A percentile compares a stretch with the other conserved stretches of the same genome.
phyloP scores from a whole-genome alignment of 1,284 basidiomycete species.

The Apiotrichum gamsii region DNA sequence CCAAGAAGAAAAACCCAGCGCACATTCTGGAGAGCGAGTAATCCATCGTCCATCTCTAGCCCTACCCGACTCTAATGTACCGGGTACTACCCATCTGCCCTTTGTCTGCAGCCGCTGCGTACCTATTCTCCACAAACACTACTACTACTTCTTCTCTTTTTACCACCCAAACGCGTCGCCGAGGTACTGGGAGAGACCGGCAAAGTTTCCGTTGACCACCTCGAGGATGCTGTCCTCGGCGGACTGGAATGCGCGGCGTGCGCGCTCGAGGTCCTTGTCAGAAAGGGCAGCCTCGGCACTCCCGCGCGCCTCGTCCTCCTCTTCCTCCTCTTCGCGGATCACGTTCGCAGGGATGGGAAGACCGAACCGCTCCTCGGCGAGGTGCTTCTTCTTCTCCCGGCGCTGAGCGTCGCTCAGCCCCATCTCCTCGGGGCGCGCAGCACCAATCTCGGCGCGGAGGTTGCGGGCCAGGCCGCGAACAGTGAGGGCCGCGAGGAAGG shows the following conservation, averaged over 20 bases:
- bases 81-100: no score
- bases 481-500: slow-evolving; percentile 39
- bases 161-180: slow-evolving; percentile 41
- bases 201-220: slow-evolving; percentile 33
- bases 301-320: slow-evolving; percentile 26
- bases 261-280: slow-evolving; percentile 29
- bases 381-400: slow-evolving; percentile 31
- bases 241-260: slow-evolving; percentile 28
- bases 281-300: slow-evolving; percentile 15
- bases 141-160: background rate
- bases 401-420: slow-evolving; percentile 17
- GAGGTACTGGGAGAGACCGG: slow-evolving; percentile 34
- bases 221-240: slow-evolving; percentile 32
- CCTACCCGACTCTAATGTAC: no score
- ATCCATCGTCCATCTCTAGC: no score
- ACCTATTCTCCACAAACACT: background rate
- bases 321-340: slow-evolving; percentile 37
- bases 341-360: slow-evolving; percentile 43
- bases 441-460: slow-evolving; percentile 29
- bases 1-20: no score
- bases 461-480: slow-evolving; percentile 41
- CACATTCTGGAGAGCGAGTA: no score
- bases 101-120: no score
- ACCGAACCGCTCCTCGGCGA: slow-evolving; percentile 41
- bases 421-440: slow-evolving; percentile 14